Percentiles rank a stretch among this genome's conserved stretches.
phyloP scores from a whole-genome alignment of 495 filamentous ascomycete genomes.

The Penicillium nucicola region DNA sequence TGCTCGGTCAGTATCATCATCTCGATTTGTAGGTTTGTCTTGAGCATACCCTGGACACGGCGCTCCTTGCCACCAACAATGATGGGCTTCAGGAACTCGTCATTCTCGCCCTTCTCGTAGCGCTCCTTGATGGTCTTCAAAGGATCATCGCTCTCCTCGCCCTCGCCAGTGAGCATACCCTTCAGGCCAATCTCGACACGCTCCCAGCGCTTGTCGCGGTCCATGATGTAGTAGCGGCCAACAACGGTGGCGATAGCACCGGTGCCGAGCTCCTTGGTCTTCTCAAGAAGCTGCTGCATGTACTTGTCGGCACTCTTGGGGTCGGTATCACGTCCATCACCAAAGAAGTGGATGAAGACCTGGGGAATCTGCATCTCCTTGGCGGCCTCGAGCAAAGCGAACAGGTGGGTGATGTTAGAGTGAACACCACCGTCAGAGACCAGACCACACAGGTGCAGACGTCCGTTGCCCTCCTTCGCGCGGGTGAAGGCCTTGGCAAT shows the following conservation, averaged over 20 bases:
- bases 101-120: constrained; percentile 83
- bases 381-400: constrained; percentile 79
- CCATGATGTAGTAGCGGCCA: constrained; percentile 97
- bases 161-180: constrained; percentile 80
- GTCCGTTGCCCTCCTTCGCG: constrained; percentile 86
- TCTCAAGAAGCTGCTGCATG: constrained; percentile 77
- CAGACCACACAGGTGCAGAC: constrained; percentile 86
- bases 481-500: constrained; percentile 72
- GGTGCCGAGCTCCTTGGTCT: constrained; percentile 75
- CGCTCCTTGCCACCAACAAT: constrained; percentile 82
- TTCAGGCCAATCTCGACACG: constrained; percentile 85
- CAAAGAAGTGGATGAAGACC: constrained; percentile 98
- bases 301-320: constrained; percentile 86
- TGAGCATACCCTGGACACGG: constrained; percentile 69
- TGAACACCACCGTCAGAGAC: constrained; percentile 96
- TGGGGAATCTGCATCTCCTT: constrained; percentile 83
- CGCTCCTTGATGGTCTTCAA: constrained; percentile 82
- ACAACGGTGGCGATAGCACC: constrained; percentile 92
- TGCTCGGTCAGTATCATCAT: constrained; percentile 5
- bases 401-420: constrained; percentile 89
- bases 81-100: constrained; percentile 98
- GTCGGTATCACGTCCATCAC: constrained; percentile 95
- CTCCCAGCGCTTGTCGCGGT: constrained; percentile 99
- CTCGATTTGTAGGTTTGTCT: neutral
- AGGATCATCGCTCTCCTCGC: constrained; percentile 78